Evolutionary conservation across 176 grass and related monocot genomes (phyloP).

Genomic region (Elymus sibiricus): DNA sequence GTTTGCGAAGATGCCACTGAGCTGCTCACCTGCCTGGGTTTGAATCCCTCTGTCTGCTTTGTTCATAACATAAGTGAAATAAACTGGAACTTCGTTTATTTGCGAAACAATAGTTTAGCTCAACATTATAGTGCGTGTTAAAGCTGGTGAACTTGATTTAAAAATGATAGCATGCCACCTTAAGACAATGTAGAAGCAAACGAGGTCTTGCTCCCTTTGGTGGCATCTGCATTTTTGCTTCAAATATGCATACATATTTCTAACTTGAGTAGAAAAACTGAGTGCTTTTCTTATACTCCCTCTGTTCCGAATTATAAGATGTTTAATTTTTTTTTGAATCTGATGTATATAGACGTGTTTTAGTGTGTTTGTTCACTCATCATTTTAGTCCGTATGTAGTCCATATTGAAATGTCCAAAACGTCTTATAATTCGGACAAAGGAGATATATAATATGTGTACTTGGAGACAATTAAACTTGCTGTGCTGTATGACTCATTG

Average conservation of each 20-base stretch:
- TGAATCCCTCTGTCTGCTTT: not conserved
- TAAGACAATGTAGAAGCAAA: not conserved
- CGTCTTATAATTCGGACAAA: too few relatives aligned
- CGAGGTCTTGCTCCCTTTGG: not conserved
- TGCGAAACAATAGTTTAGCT: not conserved
- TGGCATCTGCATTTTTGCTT: not conserved
- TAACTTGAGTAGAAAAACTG: not conserved
- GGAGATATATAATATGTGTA: not conserved
- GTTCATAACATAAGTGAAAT: not conserved
- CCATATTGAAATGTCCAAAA: too few relatives aligned
- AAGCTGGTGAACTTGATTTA: not conserved
- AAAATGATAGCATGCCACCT: not conserved
- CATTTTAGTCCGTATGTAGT: too few relatives aligned
- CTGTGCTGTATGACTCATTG: conserved; percentile 3
- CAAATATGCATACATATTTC: conserved; percentile 9
- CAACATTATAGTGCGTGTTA: not conserved
- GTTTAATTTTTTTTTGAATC: too few relatives aligned
- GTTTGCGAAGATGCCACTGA: not conserved
- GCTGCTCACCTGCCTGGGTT: not conserved
- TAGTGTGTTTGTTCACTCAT: too few relatives aligned
- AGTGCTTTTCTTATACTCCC: not conserved
- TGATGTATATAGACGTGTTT: too few relatives aligned
- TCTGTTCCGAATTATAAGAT: too few relatives aligned
- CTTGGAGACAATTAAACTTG: not conserved
- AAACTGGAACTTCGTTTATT: not conserved